Evolutionary conservation across 2,329 filamentous ascomycete species (phyloP).

Genomic region (Calonectria henricotiae): DNA sequence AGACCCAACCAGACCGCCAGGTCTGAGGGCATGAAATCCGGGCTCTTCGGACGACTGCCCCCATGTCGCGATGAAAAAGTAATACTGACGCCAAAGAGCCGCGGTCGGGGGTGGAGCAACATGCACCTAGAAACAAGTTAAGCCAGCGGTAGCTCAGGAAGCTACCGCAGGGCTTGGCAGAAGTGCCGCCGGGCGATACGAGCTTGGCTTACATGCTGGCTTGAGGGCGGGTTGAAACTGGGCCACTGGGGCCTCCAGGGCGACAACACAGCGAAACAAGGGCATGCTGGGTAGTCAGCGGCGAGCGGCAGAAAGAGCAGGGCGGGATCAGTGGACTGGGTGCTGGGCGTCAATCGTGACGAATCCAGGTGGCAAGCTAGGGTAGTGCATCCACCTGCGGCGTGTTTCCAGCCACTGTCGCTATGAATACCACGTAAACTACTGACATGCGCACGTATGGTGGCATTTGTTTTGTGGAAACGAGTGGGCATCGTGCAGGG

Average conservation of each 20-base stretch:
- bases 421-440: slow-evolving; percentile 30
- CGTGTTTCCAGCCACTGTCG: slow-evolving; percentile 44
- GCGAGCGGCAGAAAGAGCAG: slow-evolving; percentile 38
- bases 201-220: slow-evolving; percentile 36
- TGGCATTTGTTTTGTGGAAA: slow-evolving; percentile 27
- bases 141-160: slow-evolving; percentile 10
- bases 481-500: slow-evolving; percentile 17
- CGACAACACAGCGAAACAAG: slow-evolving; percentile 43
- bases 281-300: slow-evolving; percentile 32
- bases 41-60: slow-evolving; percentile 30
- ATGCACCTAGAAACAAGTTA: slow-evolving; percentile 20
- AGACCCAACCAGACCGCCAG: slow-evolving; percentile 6
- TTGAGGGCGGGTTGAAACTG: slow-evolving; percentile 34
- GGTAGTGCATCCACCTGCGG: slow-evolving; percentile 41
- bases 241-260: slow-evolving; percentile 35
- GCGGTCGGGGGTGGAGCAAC: slow-evolving; percentile 18
- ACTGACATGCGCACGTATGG: slow-evolving; percentile 29
- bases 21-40: slow-evolving; percentile 21
- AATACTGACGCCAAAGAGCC: slow-evolving; percentile 23
- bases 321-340: slow-evolving; percentile 34
- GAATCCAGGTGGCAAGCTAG: slow-evolving; percentile 41
- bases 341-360: slow-evolving; percentile 47
- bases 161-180: slow-evolving; percentile 31
- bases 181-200: slow-evolving; percentile 34
- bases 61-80: slow-evolving; percentile 35